A percentile compares a stretch with the other conserved stretches of the same genome.
phyloP scores from a whole-genome alignment of 148 eudicot species.

The Rhododendron ovatum region DNA sequence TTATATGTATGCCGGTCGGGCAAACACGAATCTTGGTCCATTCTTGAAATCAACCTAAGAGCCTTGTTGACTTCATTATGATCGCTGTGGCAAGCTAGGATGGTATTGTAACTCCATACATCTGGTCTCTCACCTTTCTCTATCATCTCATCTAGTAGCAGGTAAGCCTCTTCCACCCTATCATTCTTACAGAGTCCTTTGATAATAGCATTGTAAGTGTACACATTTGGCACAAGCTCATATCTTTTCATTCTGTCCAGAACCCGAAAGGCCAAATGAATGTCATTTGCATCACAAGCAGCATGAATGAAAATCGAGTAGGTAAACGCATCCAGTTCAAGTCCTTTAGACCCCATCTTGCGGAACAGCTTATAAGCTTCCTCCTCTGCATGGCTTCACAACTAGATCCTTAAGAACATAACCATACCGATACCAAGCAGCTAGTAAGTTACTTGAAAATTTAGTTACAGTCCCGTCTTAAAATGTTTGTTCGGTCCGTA shows the following conservation, averaged over 20 bases:
- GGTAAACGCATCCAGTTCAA: too few relatives aligned
- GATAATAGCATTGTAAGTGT: conserved; percentile 61
- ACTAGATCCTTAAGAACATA: too few relatives aligned
- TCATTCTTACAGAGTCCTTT: conserved; percentile 50
- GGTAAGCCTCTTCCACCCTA: conserved; percentile 62
- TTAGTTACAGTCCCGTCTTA: too few relatives aligned
- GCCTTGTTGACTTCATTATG: conserved; percentile 65
- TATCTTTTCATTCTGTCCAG: conserved; percentile 74
- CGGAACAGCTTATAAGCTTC: too few relatives aligned
- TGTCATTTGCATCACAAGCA: too few relatives aligned
- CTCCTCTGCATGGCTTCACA: too few relatives aligned
- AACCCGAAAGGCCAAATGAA: too few relatives aligned
- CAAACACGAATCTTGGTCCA: conserved; percentile 47
- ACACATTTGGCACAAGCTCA: conserved; percentile 64
- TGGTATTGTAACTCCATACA: conserved; percentile 71
- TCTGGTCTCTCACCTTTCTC: conserved; percentile 45
- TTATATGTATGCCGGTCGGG: conserved; percentile 73
- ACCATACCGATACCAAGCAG: too few relatives aligned
- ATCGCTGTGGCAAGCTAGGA: conserved; percentile 58
- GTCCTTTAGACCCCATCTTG: too few relatives aligned
- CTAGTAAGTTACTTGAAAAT: too few relatives aligned
- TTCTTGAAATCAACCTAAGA: conserved; percentile 43
- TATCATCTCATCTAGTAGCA: conserved; percentile 66
- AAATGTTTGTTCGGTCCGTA: too few relatives aligned
- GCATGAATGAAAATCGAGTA: too few relatives aligned